Evolutionary conservation across 2,329 filamentous ascomycete species (phyloP), one percentile per base, ranked within the genome.

Genomic region (Fusarium pininemorale): DNA sequence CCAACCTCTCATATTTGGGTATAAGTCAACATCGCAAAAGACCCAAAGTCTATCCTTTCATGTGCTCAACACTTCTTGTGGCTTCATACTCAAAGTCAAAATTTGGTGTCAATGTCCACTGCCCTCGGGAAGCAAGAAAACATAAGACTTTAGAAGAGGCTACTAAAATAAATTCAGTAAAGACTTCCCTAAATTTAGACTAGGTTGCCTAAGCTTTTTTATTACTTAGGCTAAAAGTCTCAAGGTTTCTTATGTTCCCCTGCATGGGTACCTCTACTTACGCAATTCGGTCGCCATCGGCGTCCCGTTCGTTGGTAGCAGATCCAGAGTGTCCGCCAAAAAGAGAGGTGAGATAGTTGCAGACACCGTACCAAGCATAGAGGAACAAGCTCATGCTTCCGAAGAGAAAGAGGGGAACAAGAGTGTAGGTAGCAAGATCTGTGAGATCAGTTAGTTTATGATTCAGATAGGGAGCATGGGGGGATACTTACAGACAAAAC

Each of bases 371-470:
- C 63, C 69, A 76, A 13, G 62, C 70, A 41, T 81, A 78, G 26
- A 83, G 71, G 0, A 58, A 10, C 16, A 80, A 9, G 51, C 82
- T 83, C 20, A 84, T 66, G 2, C 66, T 65, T 5, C 82, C 82
- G 57, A 84, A 84, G 13, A 84, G 38, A 16, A 81, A 26, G 16
- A 84, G 70, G 0, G 83, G 83, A 0, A 84, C 66, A 10, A 84
- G 48, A 0, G 83, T 81, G 38, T 83, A 84, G 3, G 80, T 82
- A 6, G 77, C 22, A 9, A 84, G 70, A 56, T 84, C 82, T 83
- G 20, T 41, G 7, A 28, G 2, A 5, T 20, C 7, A 5, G 61
- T 81, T 14, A 80, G 77, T 4, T 32, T 15, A 1, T 11, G 12
- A 14, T 32, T 2, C 13, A 22, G 5, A 16, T 7, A n/a, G 1